phyloP scores from a whole-genome alignment of 164 flowering plant genomes.

The Magnolia officinalis region DNA sequence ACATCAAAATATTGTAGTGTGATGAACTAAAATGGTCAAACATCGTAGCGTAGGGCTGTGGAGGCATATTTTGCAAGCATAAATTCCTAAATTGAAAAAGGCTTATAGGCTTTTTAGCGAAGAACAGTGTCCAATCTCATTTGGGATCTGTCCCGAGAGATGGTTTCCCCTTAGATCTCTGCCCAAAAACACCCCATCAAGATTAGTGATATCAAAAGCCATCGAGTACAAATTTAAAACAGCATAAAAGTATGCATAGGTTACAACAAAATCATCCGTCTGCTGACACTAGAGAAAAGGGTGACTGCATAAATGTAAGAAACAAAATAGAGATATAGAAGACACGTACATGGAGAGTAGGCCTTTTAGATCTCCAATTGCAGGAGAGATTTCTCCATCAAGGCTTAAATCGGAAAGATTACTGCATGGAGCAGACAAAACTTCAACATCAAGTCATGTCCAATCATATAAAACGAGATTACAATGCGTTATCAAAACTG shows the following conservation, averaged over 20 bases:
- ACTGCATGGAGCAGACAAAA: slow-evolving; percentile 34
- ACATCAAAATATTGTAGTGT: not conserved
- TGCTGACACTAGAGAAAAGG: too few species aligned
- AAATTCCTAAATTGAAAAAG: not conserved
- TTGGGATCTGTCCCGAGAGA: slow-evolving; percentile 56
- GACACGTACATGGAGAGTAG: slow-evolving; percentile 45
- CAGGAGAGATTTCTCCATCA: slow-evolving; percentile 72
- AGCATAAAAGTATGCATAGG: not conserved
- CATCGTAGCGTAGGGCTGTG: not conserved
- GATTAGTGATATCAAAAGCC: not conserved
- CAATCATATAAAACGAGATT: too few species aligned
- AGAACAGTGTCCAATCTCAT: slow-evolving; percentile 36
- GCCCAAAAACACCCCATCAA: slow-evolving; percentile 9
- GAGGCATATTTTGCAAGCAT: not conserved
- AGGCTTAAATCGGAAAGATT: slow-evolving; percentile 86
- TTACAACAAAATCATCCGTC: too few species aligned
- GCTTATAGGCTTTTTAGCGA: slow-evolving; percentile 61
- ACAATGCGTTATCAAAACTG: too few species aligned
- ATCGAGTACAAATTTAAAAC: not conserved
- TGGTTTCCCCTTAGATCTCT: slow-evolving; percentile 71
- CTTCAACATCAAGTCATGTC: not conserved
- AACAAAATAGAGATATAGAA: not conserved
- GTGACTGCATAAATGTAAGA: not conserved
- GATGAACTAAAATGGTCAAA: not conserved
- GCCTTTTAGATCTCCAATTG: slow-evolving; percentile 27